Base-by-base conservation (phyloP, 2,329 filamentous ascomycete species). In the Aspergillus ruber region DNA sequence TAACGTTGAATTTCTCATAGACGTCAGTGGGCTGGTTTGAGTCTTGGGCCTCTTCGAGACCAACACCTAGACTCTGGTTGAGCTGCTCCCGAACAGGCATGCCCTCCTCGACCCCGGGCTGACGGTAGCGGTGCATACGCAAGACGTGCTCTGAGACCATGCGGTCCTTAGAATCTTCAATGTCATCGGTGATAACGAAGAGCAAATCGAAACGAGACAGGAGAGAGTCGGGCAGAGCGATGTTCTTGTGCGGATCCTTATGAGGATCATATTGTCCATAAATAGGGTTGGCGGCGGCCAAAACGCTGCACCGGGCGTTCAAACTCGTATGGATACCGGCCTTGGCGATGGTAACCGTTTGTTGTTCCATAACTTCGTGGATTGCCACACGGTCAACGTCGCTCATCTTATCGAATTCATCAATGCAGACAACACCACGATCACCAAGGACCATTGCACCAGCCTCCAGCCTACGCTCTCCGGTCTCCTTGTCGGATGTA, bases 281-380 rank as follows among this genome's bases (percentile, higher is more conserved):
- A 45, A 98, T 93, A 3, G 93, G 93, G 66, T 98, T 98, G 51
- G 93, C 93, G 13, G 93, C 93, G 38, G 93, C 93, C 59, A 98
- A 82, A 52, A 98, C 93, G 70, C 90, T 95, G 73, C 93, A 98
- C 48, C 93, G 85, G 45, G 93, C 93, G 64, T 98, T 98, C 50
- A 98, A 77, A 2, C 90, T 95, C 0, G 93, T 98, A 70, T 98
- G 93, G 50, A 98, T 98, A 55, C 93, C 93, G 1, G 93, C 93
- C 73, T 98, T 98, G 45, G 93, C 93, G 62, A 98, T 98, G 12
- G 93, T 98, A 51, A 98, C 93, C 0, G 93, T 98, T 72, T 98
- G 93, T 73, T 98, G 93, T 72, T 98, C 93, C 93, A 98, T 98
- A 56, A 98, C 93, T 87, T 98, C 93, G 80, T 98, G 93, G 59